A percentile compares a stretch with the other conserved stretches of the same genome.
phyloP scores from a whole-genome alignment of 202 grass and related monocot genomes.

The Zizania palustris region DNA sequence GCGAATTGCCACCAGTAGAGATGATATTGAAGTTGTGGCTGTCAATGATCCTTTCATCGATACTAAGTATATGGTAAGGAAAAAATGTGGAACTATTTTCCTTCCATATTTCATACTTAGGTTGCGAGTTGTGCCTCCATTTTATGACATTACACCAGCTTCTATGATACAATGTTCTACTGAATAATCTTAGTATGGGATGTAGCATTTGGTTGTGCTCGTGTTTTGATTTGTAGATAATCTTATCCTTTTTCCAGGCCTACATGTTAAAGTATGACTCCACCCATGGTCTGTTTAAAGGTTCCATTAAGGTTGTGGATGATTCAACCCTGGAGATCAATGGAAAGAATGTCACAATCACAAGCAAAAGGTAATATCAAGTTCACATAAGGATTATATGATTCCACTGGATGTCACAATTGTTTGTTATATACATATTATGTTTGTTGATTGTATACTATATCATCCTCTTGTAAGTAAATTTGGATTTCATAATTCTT shows the following conservation, averaged over 20 bases:
- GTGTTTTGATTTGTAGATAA: constrained; percentile 4
- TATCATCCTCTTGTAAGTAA: constrained; percentile 21
- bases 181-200: background rate
- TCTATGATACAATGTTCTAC: background rate
- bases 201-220: constrained; percentile 8
- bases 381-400: background rate
- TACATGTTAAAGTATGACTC: constrained; percentile 99
- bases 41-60: constrained; percentile 98
- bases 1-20: constrained; percentile 84
- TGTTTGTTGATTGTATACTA: background rate
- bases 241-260: constrained; percentile 54
- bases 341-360: constrained; percentile 82
- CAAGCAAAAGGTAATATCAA: constrained; percentile 78
- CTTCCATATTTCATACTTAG: background rate
- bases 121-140: background rate
- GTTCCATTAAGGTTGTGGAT: constrained; percentile 78
- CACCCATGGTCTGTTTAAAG: constrained; percentile 87
- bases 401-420: constrained; percentile 8
- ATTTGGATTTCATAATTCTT: background rate
- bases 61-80: constrained; percentile 96
- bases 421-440: background rate
- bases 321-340: constrained; percentile 81
- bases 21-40: constrained; percentile 95
- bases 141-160: background rate
- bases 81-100: constrained; percentile 3